Evolutionary conservation across 2,329 filamentous ascomycete genomes (phyloP).

Genomic region (Drechslerella dactyloides): DNA sequence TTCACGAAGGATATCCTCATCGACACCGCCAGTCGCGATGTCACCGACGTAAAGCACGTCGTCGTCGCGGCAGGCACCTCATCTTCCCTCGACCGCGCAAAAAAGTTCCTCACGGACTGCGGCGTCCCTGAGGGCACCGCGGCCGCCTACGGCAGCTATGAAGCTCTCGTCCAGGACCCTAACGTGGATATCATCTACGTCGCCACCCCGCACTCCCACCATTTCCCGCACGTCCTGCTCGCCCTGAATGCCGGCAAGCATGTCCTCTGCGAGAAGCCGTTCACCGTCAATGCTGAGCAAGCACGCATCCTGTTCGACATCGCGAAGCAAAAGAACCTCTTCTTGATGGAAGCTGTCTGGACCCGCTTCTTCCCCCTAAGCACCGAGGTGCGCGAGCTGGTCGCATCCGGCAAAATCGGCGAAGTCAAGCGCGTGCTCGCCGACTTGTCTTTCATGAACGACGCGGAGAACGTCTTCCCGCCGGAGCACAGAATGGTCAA

Average conservation of each 20-base stretch:
- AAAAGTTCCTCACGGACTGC: slow-evolving; percentile 73
- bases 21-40: slow-evolving; percentile 72
- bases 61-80: slow-evolving; percentile 82
- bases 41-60: slow-evolving; percentile 75
- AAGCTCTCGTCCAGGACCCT: slow-evolving; percentile 77
- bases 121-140: slow-evolving; percentile 72
- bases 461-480: slow-evolving; percentile 67
- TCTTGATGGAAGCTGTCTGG: slow-evolving; percentile 89
- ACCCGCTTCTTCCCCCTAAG: slow-evolving; percentile 86
- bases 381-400: slow-evolving; percentile 73
- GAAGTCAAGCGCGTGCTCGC: slow-evolving; percentile 68
- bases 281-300: slow-evolving; percentile 83
- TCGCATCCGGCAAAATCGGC: slow-evolving; percentile 65
- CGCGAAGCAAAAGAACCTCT: slow-evolving; percentile 74
- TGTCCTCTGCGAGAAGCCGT: slow-evolving; percentile 88
- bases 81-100: slow-evolving; percentile 71
- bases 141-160: slow-evolving; percentile 76
- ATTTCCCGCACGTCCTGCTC: slow-evolving; percentile 90
- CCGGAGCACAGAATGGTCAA: slow-evolving; percentile 78
- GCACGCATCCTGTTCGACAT: slow-evolving; percentile 73
- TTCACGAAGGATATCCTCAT: slow-evolving; percentile 80
- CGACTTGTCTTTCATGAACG: slow-evolving; percentile 68
- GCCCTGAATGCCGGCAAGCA: slow-evolving; percentile 82
- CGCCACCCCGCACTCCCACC: slow-evolving; percentile 88
- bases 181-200: slow-evolving; percentile 87